phyloP scores from a whole-genome alignment of 805 yeast genomes.

The Wickerhamiella sorbophila region DNA sequence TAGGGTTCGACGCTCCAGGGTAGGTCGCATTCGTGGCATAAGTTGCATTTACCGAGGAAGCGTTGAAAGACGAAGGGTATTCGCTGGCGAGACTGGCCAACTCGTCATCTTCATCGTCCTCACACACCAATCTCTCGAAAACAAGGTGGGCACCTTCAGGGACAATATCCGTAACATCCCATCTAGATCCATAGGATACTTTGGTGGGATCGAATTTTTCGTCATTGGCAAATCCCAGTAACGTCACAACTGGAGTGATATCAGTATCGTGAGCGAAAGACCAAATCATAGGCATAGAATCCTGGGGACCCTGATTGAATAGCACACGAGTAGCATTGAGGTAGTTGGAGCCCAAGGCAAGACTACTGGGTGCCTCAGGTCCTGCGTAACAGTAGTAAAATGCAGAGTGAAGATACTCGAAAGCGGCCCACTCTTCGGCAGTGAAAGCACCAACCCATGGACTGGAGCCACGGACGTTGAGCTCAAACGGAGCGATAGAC shows the following conservation, averaged over 20 bases:
- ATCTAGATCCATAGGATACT: slow-evolving; percentile 34
- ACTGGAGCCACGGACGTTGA: slow-evolving; percentile 35
- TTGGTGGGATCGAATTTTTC: slow-evolving; percentile 26
- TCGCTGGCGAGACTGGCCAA: slow-evolving; percentile 4
- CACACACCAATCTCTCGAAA: slow-evolving; percentile 28
- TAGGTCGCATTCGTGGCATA: slow-evolving; percentile 11
- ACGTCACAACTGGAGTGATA: slow-evolving; percentile 34
- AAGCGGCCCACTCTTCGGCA: slow-evolving; percentile 20
- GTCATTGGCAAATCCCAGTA: slow-evolving; percentile 35
- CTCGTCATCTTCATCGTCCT: slow-evolving; percentile 7
- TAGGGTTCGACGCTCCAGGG: slow-evolving; percentile 3
- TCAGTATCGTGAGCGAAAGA: slow-evolving; percentile 48
- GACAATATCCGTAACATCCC: slow-evolving; percentile 31
- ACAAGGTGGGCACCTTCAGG: slow-evolving; percentile 22
- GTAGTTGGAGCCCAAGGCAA: slow-evolving; percentile 32
- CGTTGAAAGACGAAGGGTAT: slow-evolving; percentile 13
- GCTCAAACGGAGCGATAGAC: slow-evolving; percentile 36
- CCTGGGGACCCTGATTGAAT: slow-evolving; percentile 29
- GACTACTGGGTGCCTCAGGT: slow-evolving; percentile 19
- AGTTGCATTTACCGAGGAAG: slow-evolving; percentile 4
- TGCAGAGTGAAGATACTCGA: slow-evolving; percentile 15
- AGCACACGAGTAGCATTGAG: slow-evolving; percentile 37
- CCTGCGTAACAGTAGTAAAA: slow-evolving; percentile 19
- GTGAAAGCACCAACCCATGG: slow-evolving; percentile 25
- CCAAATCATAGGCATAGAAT: slow-evolving; percentile 30